phyloP scores from a whole-genome alignment of 352 stramenopile genomes.

The Phytophthora rubi region DNA sequence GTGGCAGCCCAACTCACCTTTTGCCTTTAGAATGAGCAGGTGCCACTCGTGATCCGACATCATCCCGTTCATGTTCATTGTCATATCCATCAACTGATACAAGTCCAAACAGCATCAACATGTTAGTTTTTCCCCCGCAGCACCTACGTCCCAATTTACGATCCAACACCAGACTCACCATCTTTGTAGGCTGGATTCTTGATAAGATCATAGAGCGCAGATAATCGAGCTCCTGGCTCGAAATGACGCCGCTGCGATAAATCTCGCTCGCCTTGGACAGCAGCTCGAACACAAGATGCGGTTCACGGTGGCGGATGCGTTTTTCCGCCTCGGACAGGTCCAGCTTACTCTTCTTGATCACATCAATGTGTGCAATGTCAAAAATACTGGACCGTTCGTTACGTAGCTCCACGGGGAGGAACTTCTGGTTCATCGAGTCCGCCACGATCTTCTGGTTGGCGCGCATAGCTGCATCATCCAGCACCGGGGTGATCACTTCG shows the following conservation, averaged over 20 bases:
- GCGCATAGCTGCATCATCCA: conserved; percentile 59
- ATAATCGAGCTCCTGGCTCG: conserved; percentile 76
- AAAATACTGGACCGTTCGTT: conserved; percentile 66
- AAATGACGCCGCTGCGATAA: conserved; percentile 83
- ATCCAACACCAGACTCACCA: conserved; percentile 48
- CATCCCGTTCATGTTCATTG: conserved; percentile 84
- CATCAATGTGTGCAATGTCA: conserved; percentile 77
- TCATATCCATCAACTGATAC: conserved; percentile 77
- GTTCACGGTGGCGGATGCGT: conserved; percentile 82
- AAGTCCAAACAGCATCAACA: neutral
- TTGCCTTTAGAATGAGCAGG: conserved; percentile 79
- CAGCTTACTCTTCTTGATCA: conserved; percentile 85
- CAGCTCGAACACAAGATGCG: conserved; percentile 83
- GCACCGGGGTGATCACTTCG: conserved; percentile 58
- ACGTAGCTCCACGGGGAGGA: conserved; percentile 70
- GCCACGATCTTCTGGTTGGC: conserved; percentile 80
- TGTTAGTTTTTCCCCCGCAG: neutral
- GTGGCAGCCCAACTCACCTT: conserved; percentile 44
- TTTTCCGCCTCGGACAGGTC: conserved; percentile 83
- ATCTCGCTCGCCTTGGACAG: conserved; percentile 86
- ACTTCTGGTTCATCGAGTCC: conserved; percentile 87
- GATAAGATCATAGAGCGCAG: conserved; percentile 81
- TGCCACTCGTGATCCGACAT: conserved; percentile 91
- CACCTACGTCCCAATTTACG: neutral
- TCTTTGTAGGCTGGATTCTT: conserved; percentile 84